Conservation (phyloP, 2,329 filamentous ascomycete species). For the Nigrograna mackinnonii region DNA sequence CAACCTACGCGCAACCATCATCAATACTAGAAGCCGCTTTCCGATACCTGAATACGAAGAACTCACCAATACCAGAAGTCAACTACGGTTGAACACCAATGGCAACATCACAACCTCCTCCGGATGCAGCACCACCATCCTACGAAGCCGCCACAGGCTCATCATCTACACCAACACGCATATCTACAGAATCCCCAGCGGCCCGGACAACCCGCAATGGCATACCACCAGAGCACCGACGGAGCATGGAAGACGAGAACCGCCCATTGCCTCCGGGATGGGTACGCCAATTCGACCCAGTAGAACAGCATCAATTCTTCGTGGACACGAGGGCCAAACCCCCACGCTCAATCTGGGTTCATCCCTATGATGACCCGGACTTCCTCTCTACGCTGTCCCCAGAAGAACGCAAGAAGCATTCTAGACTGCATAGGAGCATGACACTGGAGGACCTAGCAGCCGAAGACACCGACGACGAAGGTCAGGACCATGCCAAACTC, state of each 20-base stretch:
- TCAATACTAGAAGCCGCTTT: too few species aligned
- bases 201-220: conserved; percentile 49
- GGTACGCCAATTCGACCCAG: conserved; percentile 59
- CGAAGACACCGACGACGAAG: conserved; percentile 36
- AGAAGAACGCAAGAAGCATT: conserved; percentile 54
- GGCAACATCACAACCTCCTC: too few species aligned
- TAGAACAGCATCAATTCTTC: conserved; percentile 63
- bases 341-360: conserved; percentile 63
- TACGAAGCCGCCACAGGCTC: conserved; percentile 31
- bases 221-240: conserved; percentile 55
- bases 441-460: conserved; percentile 52
- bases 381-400: conserved; percentile 54
- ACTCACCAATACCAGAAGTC: too few species aligned
- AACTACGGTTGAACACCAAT: too few species aligned
- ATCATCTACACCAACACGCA: conserved; percentile 17
- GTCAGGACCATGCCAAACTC: conserved; percentile 8
- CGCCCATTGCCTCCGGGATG: conserved; percentile 60
- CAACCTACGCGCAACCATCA: too few species aligned
- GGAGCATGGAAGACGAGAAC: conserved; percentile 66
- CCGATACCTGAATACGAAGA: too few species aligned
- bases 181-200: conserved; percentile 34
- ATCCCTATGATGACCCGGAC: conserved; percentile 63
- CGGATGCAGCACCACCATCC: conserved; percentile 34
- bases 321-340: conserved; percentile 60
- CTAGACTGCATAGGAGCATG: conserved; percentile 37